These are phyloP conservation scores for Volvox reticuliferus DNA, from an alignment of 139 green algal genomes.

Conservation along the genomic window DNA sequence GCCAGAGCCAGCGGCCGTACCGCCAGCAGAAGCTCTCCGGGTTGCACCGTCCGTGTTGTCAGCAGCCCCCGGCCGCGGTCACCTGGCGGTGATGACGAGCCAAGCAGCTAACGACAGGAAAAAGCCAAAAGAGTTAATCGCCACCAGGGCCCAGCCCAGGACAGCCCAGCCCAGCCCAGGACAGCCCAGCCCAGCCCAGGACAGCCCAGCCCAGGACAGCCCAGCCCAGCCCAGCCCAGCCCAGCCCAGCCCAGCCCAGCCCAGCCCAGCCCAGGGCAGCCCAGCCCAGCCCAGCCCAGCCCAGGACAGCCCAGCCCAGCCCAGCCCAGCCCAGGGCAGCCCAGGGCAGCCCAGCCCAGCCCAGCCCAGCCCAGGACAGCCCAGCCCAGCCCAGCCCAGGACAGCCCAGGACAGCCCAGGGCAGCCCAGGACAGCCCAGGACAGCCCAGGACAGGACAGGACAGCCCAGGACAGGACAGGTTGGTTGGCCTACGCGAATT, in stretches of 20 bases:
- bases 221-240: neutral
- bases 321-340: neutral
- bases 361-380: neutral
- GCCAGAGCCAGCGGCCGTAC: slow-evolving; percentile 34
- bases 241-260: neutral
- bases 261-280: neutral
- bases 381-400: neutral
- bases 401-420: neutral
- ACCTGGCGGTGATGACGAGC: neutral
- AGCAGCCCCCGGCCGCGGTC: slow-evolving; percentile 11
- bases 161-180: neutral
- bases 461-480: neutral
- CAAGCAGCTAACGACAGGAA: neutral
- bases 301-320: neutral
- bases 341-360: neutral
- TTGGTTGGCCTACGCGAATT: neutral
- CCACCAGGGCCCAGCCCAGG: neutral
- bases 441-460: neutral
- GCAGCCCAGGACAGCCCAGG: neutral
- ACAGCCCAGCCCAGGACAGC: neutral
- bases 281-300: neutral
- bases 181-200: neutral
- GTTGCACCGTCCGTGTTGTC: neutral
- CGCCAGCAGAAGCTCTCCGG: slow-evolving; percentile 39
- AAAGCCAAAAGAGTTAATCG: neutral